These are phyloP conservation scores for Tricholomella constricta DNA, from an alignment of 768 basidiomycete genomes.

Conservation along the genomic window DNA sequence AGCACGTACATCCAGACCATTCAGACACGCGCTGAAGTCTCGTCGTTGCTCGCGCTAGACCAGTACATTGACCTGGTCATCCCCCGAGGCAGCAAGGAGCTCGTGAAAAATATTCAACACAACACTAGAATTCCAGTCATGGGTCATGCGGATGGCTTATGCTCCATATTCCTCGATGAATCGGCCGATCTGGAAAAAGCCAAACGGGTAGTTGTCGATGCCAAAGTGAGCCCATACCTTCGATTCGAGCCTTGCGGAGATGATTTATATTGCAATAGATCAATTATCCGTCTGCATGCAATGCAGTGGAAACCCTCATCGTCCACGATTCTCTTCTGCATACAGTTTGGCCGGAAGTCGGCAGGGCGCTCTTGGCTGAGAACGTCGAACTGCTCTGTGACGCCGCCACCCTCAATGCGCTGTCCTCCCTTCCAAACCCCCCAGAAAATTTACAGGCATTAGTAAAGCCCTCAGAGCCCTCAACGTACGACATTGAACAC, in stretches of 20 bases:
- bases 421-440: constrained; percentile 40
- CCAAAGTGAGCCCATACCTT: constrained; percentile 63
- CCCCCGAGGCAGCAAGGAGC: constrained; percentile 89
- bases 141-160: constrained; percentile 98
- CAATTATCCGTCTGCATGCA: constrained; percentile 96
- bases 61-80: constrained; percentile 96
- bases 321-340: constrained; percentile 73
- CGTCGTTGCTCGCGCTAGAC: constrained; percentile 83
- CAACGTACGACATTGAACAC: constrained; percentile 85
- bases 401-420: constrained; percentile 54
- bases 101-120: constrained; percentile 88
- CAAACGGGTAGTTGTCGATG: constrained; percentile 79
- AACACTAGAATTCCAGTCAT: constrained; percentile 94
- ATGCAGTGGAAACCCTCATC: constrained; percentile 87
- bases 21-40: constrained; percentile 89
- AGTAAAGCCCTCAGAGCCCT: constrained; percentile 53
- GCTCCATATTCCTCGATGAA: constrained; percentile 87
- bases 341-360: constrained; percentile 83
- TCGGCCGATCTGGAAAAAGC: constrained; percentile 80
- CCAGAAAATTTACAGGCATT: constrained; percentile 45
- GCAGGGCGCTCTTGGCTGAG: constrained; percentile 64
- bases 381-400: constrained; percentile 85
- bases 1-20: constrained; percentile 87
- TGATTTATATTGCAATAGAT: constrained; percentile 47
- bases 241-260: neutral